Evolutionary conservation across 208 protist species (phyloP), one percentile per base, ranked within the genome.

Genomic region (Histomonas meleagridis): DNA sequence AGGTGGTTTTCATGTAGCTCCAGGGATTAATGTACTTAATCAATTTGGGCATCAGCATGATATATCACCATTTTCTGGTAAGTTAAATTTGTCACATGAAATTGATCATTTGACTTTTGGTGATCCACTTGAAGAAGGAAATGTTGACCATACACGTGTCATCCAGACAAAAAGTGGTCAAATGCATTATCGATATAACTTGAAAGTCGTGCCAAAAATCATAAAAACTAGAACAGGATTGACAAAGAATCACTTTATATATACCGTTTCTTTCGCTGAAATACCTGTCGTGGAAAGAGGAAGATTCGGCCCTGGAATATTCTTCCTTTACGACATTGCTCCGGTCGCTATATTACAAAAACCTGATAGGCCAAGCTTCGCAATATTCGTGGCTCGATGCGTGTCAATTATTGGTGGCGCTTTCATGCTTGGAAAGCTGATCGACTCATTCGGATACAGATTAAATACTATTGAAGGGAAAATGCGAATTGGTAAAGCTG

Each of bases 371-470:
- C 23, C n/a, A 32, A 86, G 46, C 26, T 51, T 86, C 28, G 18
- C 76, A n/a, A 48, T 86, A 51, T 46, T 55, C 16, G 18, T 86
- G 3, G 76, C 76, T 38, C 51, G 76, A 86, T 46, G 43, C 16
- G 46, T 86, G 18, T 86, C 76, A 10, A 86, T 86, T 38, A 51
- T 86, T 28, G 76, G 76, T 55, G 76, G 76, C 2, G 12, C 46
- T 2, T 86, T 86, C 26, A 86, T 86, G 76, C 46, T 86, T 18
- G 76, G 40, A 5, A 4, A 46, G 12, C 26, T 86, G 7, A 86
- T 86, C 26, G 76, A 86, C 32, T 86, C 76, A 86, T 86, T 86
- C 46, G 46, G 40, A 18, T 86, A 86, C 46, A 86, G 76, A 86
- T 46, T 86, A 14, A 86, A 86, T 16, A 86, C 76, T 14, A 32